phyloP scores from a whole-genome alignment of 805 yeast species.

The Starmerella sirachaensis region DNA sequence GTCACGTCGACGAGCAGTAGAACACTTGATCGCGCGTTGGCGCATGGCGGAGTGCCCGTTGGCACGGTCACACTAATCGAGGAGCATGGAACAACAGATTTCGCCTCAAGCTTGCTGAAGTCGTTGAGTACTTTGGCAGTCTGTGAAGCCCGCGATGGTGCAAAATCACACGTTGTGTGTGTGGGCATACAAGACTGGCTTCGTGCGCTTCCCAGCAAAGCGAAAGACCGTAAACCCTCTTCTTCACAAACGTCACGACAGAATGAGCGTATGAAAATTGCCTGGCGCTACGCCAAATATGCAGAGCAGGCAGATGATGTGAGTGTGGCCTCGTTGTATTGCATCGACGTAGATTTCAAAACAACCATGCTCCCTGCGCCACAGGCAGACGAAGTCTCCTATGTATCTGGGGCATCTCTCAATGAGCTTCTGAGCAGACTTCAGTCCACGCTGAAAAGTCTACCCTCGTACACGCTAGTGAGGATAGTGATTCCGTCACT shows the following conservation, averaged over 20 bases:
- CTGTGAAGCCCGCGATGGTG: slow-evolving; percentile 43
- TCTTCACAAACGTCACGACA: slow-evolving; percentile 2
- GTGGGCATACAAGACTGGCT: slow-evolving; percentile 21
- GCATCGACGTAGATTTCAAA: slow-evolving; percentile 18
- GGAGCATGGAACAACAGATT: slow-evolving; percentile 83
- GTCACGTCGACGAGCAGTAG: slow-evolving; percentile 69
- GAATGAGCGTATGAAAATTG: slow-evolving; percentile 54
- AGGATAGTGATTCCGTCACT: slow-evolving; percentile 67
- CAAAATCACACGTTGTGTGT: slow-evolving; percentile 15
- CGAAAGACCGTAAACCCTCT: slow-evolving; percentile 2
- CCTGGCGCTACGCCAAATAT: slow-evolving; percentile 75
- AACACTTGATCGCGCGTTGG: slow-evolving; percentile 61
- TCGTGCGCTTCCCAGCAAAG: slow-evolving; percentile 26
- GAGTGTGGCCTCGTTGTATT: slow-evolving; percentile 20
- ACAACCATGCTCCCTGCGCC: slow-evolving; percentile 18
- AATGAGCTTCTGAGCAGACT: slow-evolving; percentile 33
- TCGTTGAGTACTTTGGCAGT: slow-evolving; percentile 64
- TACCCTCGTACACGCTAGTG: slow-evolving; percentile 34
- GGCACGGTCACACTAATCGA: slow-evolving; percentile 61
- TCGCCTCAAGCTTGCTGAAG: slow-evolving; percentile 56
- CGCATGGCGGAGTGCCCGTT: slow-evolving; percentile 76
- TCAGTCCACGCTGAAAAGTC: slow-evolving; percentile 30
- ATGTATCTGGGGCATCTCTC: slow-evolving; percentile 18
- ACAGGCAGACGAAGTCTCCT: slow-evolving; percentile 15
- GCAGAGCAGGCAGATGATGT: slow-evolving; percentile 17